Base-by-base conservation (phyloP, 148 eudicot genomes). In the Amaranthus hypochondriacus region DNA sequence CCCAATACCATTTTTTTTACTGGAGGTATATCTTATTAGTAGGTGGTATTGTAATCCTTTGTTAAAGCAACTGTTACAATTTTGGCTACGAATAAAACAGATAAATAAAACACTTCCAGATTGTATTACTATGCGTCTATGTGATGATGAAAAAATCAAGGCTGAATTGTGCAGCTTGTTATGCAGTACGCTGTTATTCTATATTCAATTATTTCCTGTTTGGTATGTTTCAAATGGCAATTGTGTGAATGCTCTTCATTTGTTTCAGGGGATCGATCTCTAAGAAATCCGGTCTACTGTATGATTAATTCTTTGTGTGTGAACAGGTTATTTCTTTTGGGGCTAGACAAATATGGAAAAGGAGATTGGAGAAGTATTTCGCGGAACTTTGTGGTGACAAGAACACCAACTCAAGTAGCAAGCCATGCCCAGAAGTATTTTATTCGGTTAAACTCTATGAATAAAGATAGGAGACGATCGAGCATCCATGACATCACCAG, bases 351-450 rank as follows among this genome's bases (percentile, higher is more conserved):
- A 80, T 86, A 84, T 39, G 89, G 89, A 5, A 86, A 86, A 74
- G 89, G 89, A 9, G 89, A 86, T 74, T 86, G 89, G 86, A 84
- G 92, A 63, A 88, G 92, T 75, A 88, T 88, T 81, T 88, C 92
- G 13, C 80, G 92, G 9, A 86, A 88, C 74, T 88, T 74, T 77
- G 92, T 88, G 81, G 92, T 88, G 74, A 82, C 92, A 3, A 83
- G 91, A 73, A 86, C 89, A 10, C 89, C 89, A n/a, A 86, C 89
- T 7, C 89, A 86, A 74, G 87, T 84, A 54, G 87, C 87, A 11
- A 86, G 89, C 84, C 89, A 86, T 57, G 89, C 89, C 0, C 89
- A 86, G 7, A 86, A 86, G 74, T 86, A 86, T 63, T 86, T 86
- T 56, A 84, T 86, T 48, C 71, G 89, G 68, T 51, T 84, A 74